phyloP scores from a whole-genome alignment of 371 early-diverging fungal genomes.

The Batkoa obscura region DNA sequence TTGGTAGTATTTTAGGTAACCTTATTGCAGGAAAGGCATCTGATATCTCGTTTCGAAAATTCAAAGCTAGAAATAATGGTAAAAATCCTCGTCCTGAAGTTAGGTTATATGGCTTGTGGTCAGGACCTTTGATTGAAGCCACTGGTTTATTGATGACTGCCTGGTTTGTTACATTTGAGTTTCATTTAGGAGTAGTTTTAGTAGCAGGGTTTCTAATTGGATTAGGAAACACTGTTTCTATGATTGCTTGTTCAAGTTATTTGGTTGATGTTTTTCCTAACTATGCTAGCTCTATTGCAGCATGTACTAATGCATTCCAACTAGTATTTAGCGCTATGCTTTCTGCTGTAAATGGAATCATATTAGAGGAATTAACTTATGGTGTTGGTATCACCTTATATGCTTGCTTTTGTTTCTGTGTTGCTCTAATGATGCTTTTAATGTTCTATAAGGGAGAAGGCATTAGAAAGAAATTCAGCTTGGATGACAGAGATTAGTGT shows the following conservation, averaged over 20 bases:
- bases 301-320: no score
- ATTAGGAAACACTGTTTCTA: not conserved
- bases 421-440: no score
- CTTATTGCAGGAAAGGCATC: conserved; percentile 18
- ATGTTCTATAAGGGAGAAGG: no score
- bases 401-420: no score
- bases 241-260: not conserved
- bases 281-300: not conserved
- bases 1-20: conserved; percentile 23
- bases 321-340: no score
- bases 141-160: conserved; percentile 20
- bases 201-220: not conserved
- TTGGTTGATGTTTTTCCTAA: conserved; percentile 5
- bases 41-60: conserved; percentile 10
- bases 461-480: no score
- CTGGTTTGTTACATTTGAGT: conserved; percentile 16
- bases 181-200: conserved; percentile 7
- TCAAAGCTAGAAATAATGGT: not conserved
- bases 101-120: conserved; percentile 18
- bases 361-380: no score
- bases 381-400: no score
- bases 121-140: conserved; percentile 17
- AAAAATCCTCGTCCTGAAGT: conserved; percentile 11
- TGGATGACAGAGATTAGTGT: no score
- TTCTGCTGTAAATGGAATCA: no score